phyloP scores from a whole-genome alignment of 140 eudicot species.

The Senecio squalidus region DNA sequence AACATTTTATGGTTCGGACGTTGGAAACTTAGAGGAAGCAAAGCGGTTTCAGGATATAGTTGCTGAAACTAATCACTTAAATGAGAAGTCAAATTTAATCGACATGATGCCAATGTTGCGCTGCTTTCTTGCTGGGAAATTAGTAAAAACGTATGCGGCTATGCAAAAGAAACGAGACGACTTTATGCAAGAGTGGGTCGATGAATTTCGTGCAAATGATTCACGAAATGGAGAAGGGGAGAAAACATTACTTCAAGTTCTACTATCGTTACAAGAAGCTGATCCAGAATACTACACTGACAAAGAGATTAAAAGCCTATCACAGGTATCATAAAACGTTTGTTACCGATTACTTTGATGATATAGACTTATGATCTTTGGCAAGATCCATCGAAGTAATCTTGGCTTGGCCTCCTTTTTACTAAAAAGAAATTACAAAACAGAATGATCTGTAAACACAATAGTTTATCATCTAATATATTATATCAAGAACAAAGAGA shows the following conservation, averaged over 20 bases:
- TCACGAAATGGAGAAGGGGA: neutral
- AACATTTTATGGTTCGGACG: slow-evolving; percentile 21
- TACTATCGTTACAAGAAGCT: slow-evolving; percentile 31
- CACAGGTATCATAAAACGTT: slow-evolving; percentile 13
- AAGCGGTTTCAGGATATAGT: slow-evolving; percentile 25
- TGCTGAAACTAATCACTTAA: neutral
- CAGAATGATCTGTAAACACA: too few species aligned
- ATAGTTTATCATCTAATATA: too few species aligned
- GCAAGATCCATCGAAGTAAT: too few species aligned
- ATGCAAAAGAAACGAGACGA: slow-evolving; percentile 26
- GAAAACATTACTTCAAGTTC: slow-evolving; percentile 32
- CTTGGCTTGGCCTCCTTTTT: too few species aligned
- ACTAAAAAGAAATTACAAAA: too few species aligned
- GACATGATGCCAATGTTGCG: slow-evolving; percentile 28
- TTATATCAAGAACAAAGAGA: too few species aligned
- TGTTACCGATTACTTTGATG: too few species aligned
- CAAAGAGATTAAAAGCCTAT: slow-evolving; percentile 34
- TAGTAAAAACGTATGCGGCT: neutral
- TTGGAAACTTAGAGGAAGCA: slow-evolving; percentile 21
- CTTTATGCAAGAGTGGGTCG: slow-evolving; percentile 29
- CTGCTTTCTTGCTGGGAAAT: slow-evolving; percentile 20
- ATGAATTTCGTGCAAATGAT: slow-evolving; percentile 18
- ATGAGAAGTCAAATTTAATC: neutral
- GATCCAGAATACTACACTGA: slow-evolving; percentile 46
- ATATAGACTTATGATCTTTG: too few species aligned